phyloP scores from a whole-genome alignment of 1,284 basidiomycete species.

The Pascua sp. region DNA sequence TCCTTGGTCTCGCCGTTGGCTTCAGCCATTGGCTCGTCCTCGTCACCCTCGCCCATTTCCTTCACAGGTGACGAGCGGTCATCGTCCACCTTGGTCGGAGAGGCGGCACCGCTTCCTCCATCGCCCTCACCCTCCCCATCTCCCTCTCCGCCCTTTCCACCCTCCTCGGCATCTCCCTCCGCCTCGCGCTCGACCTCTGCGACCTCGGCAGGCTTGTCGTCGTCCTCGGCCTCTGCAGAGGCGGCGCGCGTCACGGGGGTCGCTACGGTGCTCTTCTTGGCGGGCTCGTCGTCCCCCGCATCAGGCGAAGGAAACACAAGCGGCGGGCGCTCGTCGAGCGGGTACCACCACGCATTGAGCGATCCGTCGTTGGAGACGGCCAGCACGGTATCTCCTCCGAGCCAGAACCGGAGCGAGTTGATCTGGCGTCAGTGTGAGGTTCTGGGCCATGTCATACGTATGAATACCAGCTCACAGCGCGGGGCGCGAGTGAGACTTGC shows the following conservation, averaged over 20 bases:
- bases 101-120: neutral
- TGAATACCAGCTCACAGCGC: too few species aligned
- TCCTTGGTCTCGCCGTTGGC: neutral
- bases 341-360: conserved; percentile 40
- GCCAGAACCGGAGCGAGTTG: conserved; percentile 38
- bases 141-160: neutral
- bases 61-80: too few species aligned
- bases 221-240: neutral
- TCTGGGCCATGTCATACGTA: neutral
- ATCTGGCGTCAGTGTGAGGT: conserved; percentile 27
- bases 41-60: too few species aligned
- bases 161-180: neutral
- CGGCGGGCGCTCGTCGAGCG: conserved; percentile 17
- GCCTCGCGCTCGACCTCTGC: neutral
- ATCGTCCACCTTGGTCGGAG: too few species aligned
- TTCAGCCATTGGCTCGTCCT: too few species aligned
- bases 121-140: neutral
- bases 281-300: conserved; percentile 1
- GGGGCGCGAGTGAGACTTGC: too few species aligned
- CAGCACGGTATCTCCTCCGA: conserved; percentile 33
- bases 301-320: neutral
- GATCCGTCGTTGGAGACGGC: conserved; percentile 43
- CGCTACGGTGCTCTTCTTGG: neutral
- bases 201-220: neutral
- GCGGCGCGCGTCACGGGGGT: neutral